Conservation (phyloP, 129 eudicot species). For the Flaveria brownii region DNA sequence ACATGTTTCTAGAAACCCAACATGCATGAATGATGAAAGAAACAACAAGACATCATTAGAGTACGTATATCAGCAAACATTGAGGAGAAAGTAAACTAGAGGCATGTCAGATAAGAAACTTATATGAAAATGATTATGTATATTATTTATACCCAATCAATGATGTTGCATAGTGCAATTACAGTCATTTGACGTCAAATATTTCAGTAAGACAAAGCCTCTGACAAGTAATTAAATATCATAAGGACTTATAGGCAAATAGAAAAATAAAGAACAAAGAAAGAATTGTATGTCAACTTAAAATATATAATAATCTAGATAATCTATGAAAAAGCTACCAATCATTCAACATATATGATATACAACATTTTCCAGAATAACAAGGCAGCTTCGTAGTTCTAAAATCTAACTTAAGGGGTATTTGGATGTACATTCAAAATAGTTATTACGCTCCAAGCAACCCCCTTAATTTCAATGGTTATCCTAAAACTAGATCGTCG, state of each 20-base stretch:
- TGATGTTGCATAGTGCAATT: constrained; percentile 89
- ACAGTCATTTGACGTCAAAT: constrained; percentile 83
- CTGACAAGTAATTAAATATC: constrained; percentile 33
- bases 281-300: not conserved
- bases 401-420: too few species aligned
- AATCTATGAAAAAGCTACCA: not conserved
- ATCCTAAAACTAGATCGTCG: too few species aligned
- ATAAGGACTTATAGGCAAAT: not conserved
- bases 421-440: too few species aligned
- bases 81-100: too few species aligned
- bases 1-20: too few species aligned
- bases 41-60: not conserved
- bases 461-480: too few species aligned
- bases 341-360: not conserved
- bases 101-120: not conserved
- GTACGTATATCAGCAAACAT: too few species aligned
- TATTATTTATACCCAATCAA: constrained; percentile 67
- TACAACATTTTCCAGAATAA: too few species aligned
- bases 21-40: too few species aligned
- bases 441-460: too few species aligned
- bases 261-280: not conserved
- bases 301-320: not conserved
- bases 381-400: too few species aligned
- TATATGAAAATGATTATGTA: not conserved
- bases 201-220: constrained; percentile 83